These are phyloP conservation scores for Tephrocybe sp. DNA, from an alignment of 768 basidiomycete genomes.

Conservation along the genomic window DNA sequence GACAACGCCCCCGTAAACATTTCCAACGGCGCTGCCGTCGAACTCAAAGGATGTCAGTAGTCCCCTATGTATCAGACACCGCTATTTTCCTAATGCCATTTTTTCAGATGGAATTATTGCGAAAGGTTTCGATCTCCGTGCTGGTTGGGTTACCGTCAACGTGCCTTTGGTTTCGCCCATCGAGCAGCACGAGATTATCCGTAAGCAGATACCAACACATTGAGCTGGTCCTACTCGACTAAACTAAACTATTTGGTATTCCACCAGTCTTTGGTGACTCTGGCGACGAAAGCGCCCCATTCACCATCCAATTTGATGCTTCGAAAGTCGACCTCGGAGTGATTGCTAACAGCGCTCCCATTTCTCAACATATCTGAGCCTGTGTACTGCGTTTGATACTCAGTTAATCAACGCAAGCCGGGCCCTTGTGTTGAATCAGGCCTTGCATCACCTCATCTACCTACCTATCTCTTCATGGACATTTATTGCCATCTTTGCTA, in stretches of 20 bases:
- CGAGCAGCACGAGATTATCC: conserved; percentile 35
- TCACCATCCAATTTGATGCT: conserved; percentile 24
- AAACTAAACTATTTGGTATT: neutral
- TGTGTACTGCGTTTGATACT: too few species aligned
- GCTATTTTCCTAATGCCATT: neutral
- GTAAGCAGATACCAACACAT: conserved; percentile 33
- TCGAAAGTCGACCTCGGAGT: conserved; percentile 1
- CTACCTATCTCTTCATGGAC: neutral
- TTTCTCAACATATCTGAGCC: neutral
- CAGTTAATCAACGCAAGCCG: too few species aligned
- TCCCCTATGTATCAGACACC: neutral
- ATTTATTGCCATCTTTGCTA: neutral
- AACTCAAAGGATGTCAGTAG: conserved; percentile 28
- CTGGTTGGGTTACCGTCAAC: conserved; percentile 30
- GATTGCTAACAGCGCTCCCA: neutral
- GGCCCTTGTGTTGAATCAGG: neutral
- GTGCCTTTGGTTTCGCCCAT: conserved; percentile 34
- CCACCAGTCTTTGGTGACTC: conserved; percentile 46
- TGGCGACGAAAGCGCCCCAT: conserved; percentile 38
- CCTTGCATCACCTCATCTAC: conserved; percentile 1
- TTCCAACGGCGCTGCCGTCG: conserved; percentile 36
- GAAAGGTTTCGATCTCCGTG: conserved; percentile 31
- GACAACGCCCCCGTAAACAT: conserved; percentile 36
- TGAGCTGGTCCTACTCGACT: too few species aligned
- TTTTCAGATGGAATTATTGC: conserved; percentile 29